Percentiles rank a stretch among this genome's conserved stretches.
phyloP scores from a whole-genome alignment of 108 stramenopile species.

The Pseudonitzschia multiseries region DNA sequence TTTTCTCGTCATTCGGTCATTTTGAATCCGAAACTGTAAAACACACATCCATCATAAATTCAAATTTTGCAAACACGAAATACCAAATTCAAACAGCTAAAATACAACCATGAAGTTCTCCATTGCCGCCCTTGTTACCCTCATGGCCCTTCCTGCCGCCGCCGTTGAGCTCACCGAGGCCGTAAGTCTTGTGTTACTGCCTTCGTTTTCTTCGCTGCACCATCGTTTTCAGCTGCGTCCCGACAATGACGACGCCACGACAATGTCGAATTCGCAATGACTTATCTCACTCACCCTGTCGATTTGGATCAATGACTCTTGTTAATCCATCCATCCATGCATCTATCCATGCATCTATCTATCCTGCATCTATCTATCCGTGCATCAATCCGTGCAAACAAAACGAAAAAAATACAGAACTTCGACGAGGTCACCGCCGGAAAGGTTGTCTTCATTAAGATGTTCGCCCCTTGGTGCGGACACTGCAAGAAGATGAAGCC shows the following conservation, averaged over 20 bases:
- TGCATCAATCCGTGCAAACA: not conserved
- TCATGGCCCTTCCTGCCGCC: conserved; percentile 21
- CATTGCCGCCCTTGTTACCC: conserved; percentile 13
- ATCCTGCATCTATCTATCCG: too few relatives aligned
- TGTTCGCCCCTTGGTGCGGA: conserved; percentile 64
- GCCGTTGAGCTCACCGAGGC: conserved; percentile 62
- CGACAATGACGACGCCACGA: too few relatives aligned
- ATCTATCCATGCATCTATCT: too few relatives aligned
- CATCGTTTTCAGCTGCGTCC: too few relatives aligned
- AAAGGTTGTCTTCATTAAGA: conserved; percentile 85
- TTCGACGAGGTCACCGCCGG: conserved; percentile 58
- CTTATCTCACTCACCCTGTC: not conserved
- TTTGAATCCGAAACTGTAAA: too few relatives aligned
- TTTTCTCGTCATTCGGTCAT: not conserved
- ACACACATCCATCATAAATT: not conserved
- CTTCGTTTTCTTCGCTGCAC: too few relatives aligned
- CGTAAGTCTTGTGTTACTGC: conserved; percentile 1
- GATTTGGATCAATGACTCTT: too few relatives aligned
- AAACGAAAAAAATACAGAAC: conserved; percentile 24
- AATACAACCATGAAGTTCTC: conserved; percentile 10
- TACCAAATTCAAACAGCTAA: not conserved
- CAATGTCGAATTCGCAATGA: not conserved
- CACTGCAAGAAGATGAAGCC: conserved; percentile 55
- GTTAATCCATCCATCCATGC: not conserved
- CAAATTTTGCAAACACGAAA: too few relatives aligned